Evolutionary conservation across 139 green algal species (phyloP), one percentile per base, ranked within the genome.

Genomic region (Chlamydomonas applanata): DNA sequence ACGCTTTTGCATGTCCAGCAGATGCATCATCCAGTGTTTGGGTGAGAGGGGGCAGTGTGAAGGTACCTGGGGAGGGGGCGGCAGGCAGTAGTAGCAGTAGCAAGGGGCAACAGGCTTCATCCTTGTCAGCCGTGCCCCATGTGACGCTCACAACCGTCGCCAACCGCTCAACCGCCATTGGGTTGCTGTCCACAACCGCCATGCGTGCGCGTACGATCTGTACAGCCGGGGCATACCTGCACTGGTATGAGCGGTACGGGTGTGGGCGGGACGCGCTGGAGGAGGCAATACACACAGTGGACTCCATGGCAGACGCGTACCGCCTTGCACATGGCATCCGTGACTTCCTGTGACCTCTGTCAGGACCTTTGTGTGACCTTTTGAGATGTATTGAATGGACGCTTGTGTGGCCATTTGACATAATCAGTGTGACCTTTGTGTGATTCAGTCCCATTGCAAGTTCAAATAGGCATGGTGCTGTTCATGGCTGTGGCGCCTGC

Each of bases 221-320:
- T 36, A 61, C 73, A n/a, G 64, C 76, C 0, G 72, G 72, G 1
- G 76, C 76, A 0, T 82, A 82, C 70, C 40, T 82, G 27, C 76
- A 82, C 70, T 82, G 76, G 67, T 73, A 49, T 27, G 45, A 73
- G 67, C 67, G 67, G 24, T 63, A 73, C 27, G 24, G 67, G 3
- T 72, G 45, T 72, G 71, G 35, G n/a, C 29, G n/a, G 32, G 29
- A 27, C 32, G 25, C 54, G 29, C 24, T 56, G 2, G n/a, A 59
- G 20, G 33, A 68, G 32, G 45, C 25, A 45, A 52, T 45, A 2
- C 2, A 54, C 2, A 17, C 3, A 5, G 54, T 66, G 29, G 9
- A 72, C 9, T 35, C 32, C 24, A 57, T 73, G 63, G 44, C 29
- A 24, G 64, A 72, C 29, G 40, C 73, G 33, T 57, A 52, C 24